A percentile compares a stretch with the other conserved stretches of the same genome.
Evolutionary conservation across 2,329 filamentous ascomycete species (phyloP).

Genomic region (Penicillium nordicum): DNA sequence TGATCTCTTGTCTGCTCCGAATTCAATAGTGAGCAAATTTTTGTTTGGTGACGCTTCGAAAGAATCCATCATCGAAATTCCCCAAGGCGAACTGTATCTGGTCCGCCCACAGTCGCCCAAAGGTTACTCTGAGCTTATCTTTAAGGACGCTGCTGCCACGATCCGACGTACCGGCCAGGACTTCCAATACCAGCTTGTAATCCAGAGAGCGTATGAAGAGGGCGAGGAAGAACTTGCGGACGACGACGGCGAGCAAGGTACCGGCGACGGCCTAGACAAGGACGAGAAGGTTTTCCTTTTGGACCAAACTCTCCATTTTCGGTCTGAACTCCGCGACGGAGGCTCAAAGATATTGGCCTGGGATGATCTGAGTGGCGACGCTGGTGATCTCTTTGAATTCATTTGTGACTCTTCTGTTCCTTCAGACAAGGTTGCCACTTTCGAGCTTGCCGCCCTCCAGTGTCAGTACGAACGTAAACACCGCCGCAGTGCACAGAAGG

Average conservation of each 20-base stretch:
- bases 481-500: constrained; percentile 71
- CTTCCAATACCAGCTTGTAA: constrained; percentile 94
- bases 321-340: constrained; percentile 74
- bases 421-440: constrained; percentile 69
- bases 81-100: constrained; percentile 94
- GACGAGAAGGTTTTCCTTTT: constrained; percentile 97
- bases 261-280: constrained; percentile 75
- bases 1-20: constrained; percentile 3
- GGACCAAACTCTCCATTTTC: constrained; percentile 86
- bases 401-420: constrained; percentile 77
- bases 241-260: constrained; percentile 80
- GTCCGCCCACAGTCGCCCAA: constrained; percentile 93
- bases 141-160: constrained; percentile 90
- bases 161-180: constrained; percentile 92
- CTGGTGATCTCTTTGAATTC: constrained; percentile 95
- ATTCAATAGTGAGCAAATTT: constrained; percentile 72
- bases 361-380: constrained; percentile 90
- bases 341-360: constrained; percentile 87
- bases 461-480: constrained; percentile 99
- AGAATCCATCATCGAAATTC: constrained; percentile 89
- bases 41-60: constrained; percentile 86
- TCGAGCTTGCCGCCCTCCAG: constrained; percentile 78
- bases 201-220: constrained; percentile 95
- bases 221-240: constrained; percentile 92
- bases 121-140: constrained; percentile 97